Evolutionary conservation across 306 rosid species (phyloP).

Genomic region (Castanopsis chinensis): DNA sequence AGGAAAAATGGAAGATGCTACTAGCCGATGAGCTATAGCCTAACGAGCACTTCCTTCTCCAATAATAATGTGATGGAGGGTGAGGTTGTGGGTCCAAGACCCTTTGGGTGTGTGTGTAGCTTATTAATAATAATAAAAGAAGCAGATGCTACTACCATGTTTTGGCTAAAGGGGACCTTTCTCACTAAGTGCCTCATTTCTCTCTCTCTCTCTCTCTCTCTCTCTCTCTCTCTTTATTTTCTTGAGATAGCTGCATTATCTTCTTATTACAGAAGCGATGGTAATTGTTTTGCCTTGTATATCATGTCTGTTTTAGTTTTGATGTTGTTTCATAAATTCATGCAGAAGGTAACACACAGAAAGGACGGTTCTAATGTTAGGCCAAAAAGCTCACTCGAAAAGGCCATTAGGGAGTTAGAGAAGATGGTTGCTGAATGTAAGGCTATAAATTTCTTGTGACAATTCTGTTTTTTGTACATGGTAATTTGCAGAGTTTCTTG

Average conservation of each 20-base stretch:
- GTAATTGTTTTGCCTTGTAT: slow-evolving; percentile 15
- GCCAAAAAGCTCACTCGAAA: slow-evolving; percentile 88
- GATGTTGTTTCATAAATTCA: slow-evolving; percentile 22
- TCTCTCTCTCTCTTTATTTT: no score
- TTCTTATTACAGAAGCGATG: neutral
- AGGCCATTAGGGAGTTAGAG: slow-evolving; percentile 87
- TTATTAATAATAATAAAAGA: neutral
- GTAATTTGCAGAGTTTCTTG: slow-evolving; percentile 20
- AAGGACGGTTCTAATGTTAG: slow-evolving; percentile 81
- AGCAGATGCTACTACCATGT: slow-evolving; percentile 17
- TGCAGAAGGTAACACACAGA: slow-evolving; percentile 74
- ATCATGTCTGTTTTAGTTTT: slow-evolving; percentile 8
- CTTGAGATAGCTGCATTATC: neutral
- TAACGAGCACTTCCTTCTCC: no score
- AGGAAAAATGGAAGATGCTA: neutral
- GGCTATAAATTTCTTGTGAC: slow-evolving; percentile 25
- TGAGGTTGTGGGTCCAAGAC: no score
- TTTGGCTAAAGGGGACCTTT: neutral
- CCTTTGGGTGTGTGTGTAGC: no score
- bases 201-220: no score
- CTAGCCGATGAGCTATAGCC: no score
- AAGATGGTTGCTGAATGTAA: slow-evolving; percentile 97
- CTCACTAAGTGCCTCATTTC: neutral
- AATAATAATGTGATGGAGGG: no score
- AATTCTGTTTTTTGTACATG: slow-evolving; percentile 19